A percentile compares a stretch with the other conserved stretches of the same genome.
These are phyloP conservation scores for Astraeus odoratus DNA, from an alignment of 768 basidiomycete species.

Conservation along the genomic window DNA sequence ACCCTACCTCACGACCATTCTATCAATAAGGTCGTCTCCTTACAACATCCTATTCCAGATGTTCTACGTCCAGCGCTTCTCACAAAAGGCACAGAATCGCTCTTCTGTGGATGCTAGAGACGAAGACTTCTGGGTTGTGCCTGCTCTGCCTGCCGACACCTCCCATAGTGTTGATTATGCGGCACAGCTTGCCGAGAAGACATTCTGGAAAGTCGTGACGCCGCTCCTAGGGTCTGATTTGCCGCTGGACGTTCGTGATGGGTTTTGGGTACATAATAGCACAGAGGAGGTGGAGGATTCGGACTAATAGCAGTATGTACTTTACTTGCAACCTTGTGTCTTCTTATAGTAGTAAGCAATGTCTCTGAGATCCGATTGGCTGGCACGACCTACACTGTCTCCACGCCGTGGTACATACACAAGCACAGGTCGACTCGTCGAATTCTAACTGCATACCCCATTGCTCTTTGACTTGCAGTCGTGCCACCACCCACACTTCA, in stretches of 20 bases:
- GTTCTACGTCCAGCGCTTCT: conserved; percentile 46
- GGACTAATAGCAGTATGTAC: not conserved
- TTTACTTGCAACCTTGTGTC: no score
- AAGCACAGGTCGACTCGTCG: no score
- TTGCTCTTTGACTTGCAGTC: no score
- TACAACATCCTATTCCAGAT: conserved; percentile 41
- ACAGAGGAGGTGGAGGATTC: not conserved
- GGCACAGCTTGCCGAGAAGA: conserved; percentile 48
- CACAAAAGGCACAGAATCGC: not conserved
- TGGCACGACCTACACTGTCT: no score
- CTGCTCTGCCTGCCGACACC: conserved; percentile 29
- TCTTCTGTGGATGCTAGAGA: conserved; percentile 1
- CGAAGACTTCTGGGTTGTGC: conserved; percentile 11
- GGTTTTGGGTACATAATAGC: conserved; percentile 9
- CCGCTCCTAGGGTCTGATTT: not conserved
- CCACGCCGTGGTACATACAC: no score
- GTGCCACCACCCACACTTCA: not conserved
- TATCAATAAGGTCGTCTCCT: conserved; percentile 21
- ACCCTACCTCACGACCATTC: conserved; percentile 48
- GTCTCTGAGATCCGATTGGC: no score
- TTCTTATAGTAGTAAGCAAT: no score
- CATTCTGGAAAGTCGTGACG: conserved; percentile 39
- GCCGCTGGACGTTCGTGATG: not conserved
- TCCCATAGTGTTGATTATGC: conserved; percentile 53
- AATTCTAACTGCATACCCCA: no score